Evolutionary conservation across 805 yeast genomes (phyloP).

Genomic region (Candida ponderosae): DNA sequence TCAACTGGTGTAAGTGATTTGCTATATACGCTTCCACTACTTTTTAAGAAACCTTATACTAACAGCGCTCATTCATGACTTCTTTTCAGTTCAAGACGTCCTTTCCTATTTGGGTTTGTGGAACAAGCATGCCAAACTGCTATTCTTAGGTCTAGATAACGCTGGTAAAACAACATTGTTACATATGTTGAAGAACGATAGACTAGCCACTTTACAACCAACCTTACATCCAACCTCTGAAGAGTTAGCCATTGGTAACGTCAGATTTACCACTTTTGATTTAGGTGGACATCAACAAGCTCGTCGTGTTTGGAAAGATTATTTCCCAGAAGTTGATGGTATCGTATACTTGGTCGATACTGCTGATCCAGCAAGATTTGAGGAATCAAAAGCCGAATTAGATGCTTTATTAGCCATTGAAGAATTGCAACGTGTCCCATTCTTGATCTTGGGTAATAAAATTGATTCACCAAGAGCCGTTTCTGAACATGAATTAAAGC

Average conservation of each 20-base stretch:
- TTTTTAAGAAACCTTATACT: not conserved
- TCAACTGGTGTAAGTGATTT: conserved; percentile 35
- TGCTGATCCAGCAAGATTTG: conserved; percentile 92
- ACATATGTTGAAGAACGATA: conserved; percentile 85
- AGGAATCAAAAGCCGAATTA: conserved; percentile 90
- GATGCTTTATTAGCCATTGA: conserved; percentile 90
- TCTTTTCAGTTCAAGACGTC: conserved; percentile 52
- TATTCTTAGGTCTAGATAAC: conserved; percentile 93
- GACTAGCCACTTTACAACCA: conserved; percentile 96
- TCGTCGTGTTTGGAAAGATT: conserved; percentile 98
- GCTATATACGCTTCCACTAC: conserved; percentile 5
- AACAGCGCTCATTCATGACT: not conserved
- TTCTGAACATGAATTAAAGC: conserved; percentile 87
- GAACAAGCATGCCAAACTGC: conserved; percentile 94
- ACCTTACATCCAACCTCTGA: conserved; percentile 98
- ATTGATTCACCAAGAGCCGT: conserved; percentile 93
- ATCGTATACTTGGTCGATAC: conserved; percentile 95
- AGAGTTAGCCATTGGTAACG: conserved; percentile 93
- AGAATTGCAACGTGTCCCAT: conserved; percentile 85
- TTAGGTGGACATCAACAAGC: conserved; percentile 99
- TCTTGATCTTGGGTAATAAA: conserved; percentile 91
- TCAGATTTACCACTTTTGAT: conserved; percentile 95
- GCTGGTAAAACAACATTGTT: conserved; percentile 94
- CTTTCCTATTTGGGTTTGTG: conserved; percentile 73
- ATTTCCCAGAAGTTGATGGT: conserved; percentile 98